Evolutionary conservation across 768 basidiomycete species (phyloP).

Genomic region (Ephemerocybe angulata): DNA sequence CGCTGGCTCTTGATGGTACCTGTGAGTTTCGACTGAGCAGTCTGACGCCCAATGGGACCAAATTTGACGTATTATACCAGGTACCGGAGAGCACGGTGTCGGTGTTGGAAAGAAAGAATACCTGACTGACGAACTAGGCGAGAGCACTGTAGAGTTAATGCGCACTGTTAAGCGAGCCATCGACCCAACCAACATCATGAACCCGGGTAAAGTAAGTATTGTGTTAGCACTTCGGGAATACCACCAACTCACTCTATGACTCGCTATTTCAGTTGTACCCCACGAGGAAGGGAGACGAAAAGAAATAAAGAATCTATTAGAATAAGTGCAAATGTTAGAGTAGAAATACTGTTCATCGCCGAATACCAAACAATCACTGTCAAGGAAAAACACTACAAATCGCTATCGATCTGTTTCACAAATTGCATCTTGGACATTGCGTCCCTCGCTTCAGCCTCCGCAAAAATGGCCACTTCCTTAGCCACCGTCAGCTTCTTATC

Average conservation of each 20-base stretch:
- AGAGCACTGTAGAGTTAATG: constrained; percentile 81
- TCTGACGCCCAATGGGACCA: not conserved
- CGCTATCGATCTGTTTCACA: constrained; percentile 27
- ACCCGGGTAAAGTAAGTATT: constrained; percentile 68
- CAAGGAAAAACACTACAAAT: not conserved
- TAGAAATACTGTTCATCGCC: not conserved
- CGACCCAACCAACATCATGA: constrained; percentile 79
- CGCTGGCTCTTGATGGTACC: constrained; percentile 70
- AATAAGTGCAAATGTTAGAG: not conserved
- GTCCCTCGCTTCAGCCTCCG: constrained; percentile 71
- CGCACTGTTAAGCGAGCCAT: constrained; percentile 74
- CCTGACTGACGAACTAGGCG: constrained; percentile 77
- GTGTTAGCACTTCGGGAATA: not conserved
- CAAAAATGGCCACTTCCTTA: constrained; percentile 66
- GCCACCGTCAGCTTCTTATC: constrained; percentile 70
- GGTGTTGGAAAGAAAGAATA: constrained; percentile 86
- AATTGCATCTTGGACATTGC: constrained; percentile 66
- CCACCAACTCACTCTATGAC: not conserved
- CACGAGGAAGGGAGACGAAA: constrained; percentile 15
- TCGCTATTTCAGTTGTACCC: constrained; percentile 30
- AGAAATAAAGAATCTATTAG: not conserved
- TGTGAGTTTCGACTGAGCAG: constrained; percentile 58
- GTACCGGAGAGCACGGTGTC: constrained; percentile 85
- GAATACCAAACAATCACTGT: not conserved
- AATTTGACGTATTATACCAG: constrained; percentile 28